Base-by-base conservation (phyloP, 2,329 filamentous ascomycete genomes). In the Didymella segeticola region DNA sequence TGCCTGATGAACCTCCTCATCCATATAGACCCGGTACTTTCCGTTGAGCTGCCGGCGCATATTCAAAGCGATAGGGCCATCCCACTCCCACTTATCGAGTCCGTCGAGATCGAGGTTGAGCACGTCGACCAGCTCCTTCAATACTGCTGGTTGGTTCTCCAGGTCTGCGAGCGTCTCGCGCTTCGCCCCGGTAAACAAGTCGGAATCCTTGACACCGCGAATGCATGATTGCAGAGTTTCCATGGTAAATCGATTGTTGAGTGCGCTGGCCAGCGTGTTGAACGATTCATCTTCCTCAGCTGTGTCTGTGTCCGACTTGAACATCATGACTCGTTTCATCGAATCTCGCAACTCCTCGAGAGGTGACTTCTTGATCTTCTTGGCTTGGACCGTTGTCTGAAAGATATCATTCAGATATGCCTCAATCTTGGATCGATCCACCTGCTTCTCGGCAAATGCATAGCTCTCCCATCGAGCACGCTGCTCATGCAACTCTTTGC, bases 21-120 rank as follows among this genome's bases (percentile, higher is more conserved):
- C 82, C 75, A 84, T 83, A 62, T 79, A 85, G 22, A 86, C 80
- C 2, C 83, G 77, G 63, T 86, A 87, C 54, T 83, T 82, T 3
- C 82, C 82, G 58, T 83, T 85, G 29, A 85, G 64, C 45, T 83
- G 80, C 7, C 80, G 78, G 29, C 82, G 77, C 75, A 81, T 79
- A 38, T 82, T 75, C 2, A 85, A 62, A 1, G 77, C 71, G 7
- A 83, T 74, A 4, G 75, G 78, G 4, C 72, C 68, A 14, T 74
- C 75, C 82, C 83, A 86, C 11, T 71, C 64, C 83, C 83, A 86
- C 20, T 70, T 79, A 17, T 80, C 76, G 2, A 86, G 64, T 6
- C 78, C 75, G 0, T 76, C 72, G 37, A 84, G 76, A 37, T 82
- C 76, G 77, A 85, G 82, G 53, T 84, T 85, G 31, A 86, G 70